Base-by-base conservation (phyloP, 148 eudicot genomes). In the Rhododendron kiyosumense region DNA sequence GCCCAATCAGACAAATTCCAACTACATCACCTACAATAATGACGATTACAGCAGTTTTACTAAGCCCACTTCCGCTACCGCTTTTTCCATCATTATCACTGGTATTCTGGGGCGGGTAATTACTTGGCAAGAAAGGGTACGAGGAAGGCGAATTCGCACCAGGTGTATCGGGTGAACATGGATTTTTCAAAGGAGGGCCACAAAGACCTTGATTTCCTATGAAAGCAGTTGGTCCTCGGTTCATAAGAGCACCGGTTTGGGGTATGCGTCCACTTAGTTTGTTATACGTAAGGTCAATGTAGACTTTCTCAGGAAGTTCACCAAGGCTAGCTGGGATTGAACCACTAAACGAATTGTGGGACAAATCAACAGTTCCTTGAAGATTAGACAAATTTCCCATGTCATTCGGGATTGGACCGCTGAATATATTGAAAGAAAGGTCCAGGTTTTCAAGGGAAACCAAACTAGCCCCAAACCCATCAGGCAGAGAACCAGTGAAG, bases 161-260 rank as follows among this genome's bases (percentile, higher is more conserved):
- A 1, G 86, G 86, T 13, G 86, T 69, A 80, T 87, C 91, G 0
- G 89, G 78, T 75, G 92, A 84, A 88, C 99, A 97, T 17, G 90
- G 93, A n/a, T 89, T 92, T 89, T 92, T 95, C 87, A 94, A 87
- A 5, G 99, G 99, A 36, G 98, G 95, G 38, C 99, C 99, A 91
- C 99, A 97, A 71, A 97, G 95, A 30, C 90, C 91, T 30, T 98
- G 94, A 30, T 97, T 97, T 13, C 98, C 99, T 80, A 95, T 93
- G 83, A 97, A 97, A 54, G 99, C 98, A 3, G 98, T 95, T 14
- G 98, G 98, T 77, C 98, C 98, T 90, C 98, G 88, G 81, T 97
- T 97, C 75, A 97, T 91, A 43, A 97, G 89, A 76, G 96, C 99
- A 87, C 98, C 98, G 88, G 88, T 93, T 88, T 95, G 98, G 2